Evolutionary conservation across 306 rosid species (phyloP).

Genomic region (Oxytropis ochrocephala): DNA sequence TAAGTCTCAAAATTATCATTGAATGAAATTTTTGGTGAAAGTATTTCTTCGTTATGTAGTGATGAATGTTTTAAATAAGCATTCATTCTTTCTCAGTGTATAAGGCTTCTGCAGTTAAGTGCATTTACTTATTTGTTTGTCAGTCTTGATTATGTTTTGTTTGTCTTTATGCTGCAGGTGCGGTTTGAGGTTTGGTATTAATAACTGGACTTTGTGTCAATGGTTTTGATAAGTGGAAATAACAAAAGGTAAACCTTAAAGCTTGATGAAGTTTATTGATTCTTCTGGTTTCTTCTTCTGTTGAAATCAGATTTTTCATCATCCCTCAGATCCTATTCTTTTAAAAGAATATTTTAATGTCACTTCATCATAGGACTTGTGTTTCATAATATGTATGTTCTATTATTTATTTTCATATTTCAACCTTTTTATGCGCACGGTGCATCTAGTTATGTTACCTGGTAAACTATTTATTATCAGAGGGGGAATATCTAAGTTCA

Average conservation of each 20-base stretch:
- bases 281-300: not conserved
- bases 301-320: not conserved
- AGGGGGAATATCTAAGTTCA: not conserved
- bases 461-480: not conserved
- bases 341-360: not conserved
- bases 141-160: not conserved
- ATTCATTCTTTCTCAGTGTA: not conserved
- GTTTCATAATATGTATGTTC: not conserved
- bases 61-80: not conserved
- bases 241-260: slow-evolving; percentile 28
- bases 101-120: not conserved
- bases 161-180: slow-evolving; percentile 29
- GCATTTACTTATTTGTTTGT: not conserved
- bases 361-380: not conserved
- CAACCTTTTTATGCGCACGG: not conserved
- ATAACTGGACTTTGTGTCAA: slow-evolving; percentile 5
- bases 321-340: slow-evolving; percentile 5
- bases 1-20: not conserved
- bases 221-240: slow-evolving; percentile 45
- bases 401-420: not conserved
- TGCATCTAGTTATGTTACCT: not conserved
- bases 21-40: not conserved
- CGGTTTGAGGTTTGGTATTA: not conserved
- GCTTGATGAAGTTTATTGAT: not conserved
- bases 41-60: not conserved